phyloP scores from a whole-genome alignment of 1,284 basidiomycete species.

The Ceratobasidium sp. region DNA sequence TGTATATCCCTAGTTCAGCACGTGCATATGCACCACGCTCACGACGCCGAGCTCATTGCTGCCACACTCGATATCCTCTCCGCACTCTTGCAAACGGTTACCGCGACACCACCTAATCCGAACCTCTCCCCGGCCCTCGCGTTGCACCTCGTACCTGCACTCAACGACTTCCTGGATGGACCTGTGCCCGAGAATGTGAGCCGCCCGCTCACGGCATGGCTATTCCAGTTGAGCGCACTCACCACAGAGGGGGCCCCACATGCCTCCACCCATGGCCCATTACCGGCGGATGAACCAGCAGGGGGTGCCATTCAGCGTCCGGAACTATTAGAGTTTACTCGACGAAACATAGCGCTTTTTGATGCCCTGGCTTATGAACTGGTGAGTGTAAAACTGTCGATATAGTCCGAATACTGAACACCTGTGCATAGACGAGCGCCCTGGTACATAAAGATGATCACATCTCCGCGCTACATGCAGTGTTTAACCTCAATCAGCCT shows the following conservation, averaged over 20 bases:
- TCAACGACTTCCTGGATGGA: conserved; percentile 25
- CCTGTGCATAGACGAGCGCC: conserved; percentile 5
- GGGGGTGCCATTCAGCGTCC: conserved; percentile 18
- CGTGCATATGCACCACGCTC: conserved; percentile 31
- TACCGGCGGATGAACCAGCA: conserved; percentile 11
- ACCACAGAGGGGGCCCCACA: conserved; percentile 24
- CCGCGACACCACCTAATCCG: conserved; percentile 27
- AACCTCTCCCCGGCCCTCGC: conserved; percentile 30
- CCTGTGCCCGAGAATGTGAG: conserved; percentile 29
- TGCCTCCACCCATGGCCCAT: not conserved
- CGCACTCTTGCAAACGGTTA: conserved; percentile 20
- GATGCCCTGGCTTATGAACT: conserved; percentile 25
- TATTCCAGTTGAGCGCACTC: conserved; percentile 29
- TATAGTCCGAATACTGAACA: not conserved
- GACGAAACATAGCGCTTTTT: conserved; percentile 23
- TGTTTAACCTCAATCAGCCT: conserved; percentile 15
- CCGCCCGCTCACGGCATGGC: conserved; percentile 30
- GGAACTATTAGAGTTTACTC: conserved; percentile 33
- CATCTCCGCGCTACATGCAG: conserved; percentile 21
- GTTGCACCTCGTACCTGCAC: conserved; percentile 22
- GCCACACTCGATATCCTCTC: conserved; percentile 31
- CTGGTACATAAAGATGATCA: conserved; percentile 10
- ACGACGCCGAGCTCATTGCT: conserved; percentile 19
- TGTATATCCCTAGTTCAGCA: conserved; percentile 33
- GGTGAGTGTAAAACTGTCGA: not conserved